phyloP scores from a whole-genome alignment of 306 rosid species.

The Quercus rubra region DNA sequence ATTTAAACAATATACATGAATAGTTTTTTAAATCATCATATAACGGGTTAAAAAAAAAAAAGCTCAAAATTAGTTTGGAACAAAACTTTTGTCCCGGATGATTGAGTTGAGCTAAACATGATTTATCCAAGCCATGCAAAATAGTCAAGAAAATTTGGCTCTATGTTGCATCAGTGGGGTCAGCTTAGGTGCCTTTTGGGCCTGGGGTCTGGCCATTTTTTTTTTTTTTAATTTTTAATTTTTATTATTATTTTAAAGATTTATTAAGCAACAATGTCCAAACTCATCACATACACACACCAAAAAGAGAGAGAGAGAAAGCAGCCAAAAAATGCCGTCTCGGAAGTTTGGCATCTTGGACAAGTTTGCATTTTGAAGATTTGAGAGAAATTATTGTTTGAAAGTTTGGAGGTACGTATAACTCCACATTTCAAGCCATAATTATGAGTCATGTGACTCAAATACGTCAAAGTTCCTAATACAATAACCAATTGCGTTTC shows the following conservation, averaged over 20 bases:
- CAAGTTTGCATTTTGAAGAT: neutral
- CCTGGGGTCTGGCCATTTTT: no score
- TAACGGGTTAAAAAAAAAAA: no score
- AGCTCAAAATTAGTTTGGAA: no score
- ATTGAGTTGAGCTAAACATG: neutral
- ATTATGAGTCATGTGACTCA: neutral
- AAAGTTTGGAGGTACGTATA: no score
- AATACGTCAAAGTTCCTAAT: no score
- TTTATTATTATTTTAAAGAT: neutral
- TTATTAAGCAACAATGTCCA: neutral
- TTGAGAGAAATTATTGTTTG: neutral
- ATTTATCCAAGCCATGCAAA: neutral
- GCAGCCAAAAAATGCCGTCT: neutral
- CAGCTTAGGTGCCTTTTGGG: no score
- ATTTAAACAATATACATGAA: no score
- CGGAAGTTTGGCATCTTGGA: neutral
- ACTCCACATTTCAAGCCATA: neutral
- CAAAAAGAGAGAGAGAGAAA: neutral
- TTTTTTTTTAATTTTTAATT: neutral
- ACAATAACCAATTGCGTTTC: no score
- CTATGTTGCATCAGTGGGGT: no score
- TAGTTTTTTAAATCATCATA: no score
- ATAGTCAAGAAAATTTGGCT: neutral
- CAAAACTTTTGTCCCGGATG: neutral
- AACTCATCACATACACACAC: neutral